Conservation (phyloP, 148 eudicot species). For the Dianthus caryophyllus region DNA sequence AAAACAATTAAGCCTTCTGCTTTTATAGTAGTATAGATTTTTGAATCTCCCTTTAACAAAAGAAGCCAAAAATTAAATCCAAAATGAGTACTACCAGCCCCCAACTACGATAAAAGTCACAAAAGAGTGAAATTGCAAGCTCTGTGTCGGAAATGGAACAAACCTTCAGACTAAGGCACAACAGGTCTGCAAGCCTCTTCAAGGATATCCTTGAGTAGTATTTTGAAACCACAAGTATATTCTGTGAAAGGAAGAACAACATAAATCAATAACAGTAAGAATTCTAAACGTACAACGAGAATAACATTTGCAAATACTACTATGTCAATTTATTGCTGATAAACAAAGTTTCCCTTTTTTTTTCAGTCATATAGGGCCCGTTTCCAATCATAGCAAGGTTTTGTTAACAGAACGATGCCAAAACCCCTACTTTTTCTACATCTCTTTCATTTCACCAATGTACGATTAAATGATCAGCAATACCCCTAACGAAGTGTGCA, state of each 20-base stretch:
- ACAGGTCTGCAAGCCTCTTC: slow-evolving; percentile 74
- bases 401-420: too few relatives aligned
- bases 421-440: too few relatives aligned
- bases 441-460: too few relatives aligned
- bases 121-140: slow-evolving; percentile 4
- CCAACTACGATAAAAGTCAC: not conserved
- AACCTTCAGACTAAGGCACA: slow-evolving; percentile 76
- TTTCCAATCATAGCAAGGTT: too few relatives aligned
- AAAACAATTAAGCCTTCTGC: too few relatives aligned
- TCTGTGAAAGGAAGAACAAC: slow-evolving; percentile 40
- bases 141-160: slow-evolving; percentile 6
- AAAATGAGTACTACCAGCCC: not conserved
- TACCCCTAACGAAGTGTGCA: too few relatives aligned
- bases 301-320: not conserved
- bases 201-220: slow-evolving; percentile 80
- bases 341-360: too few relatives aligned
- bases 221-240: slow-evolving; percentile 83
- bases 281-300: not conserved
- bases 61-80: not conserved
- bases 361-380: too few relatives aligned
- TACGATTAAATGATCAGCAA: too few relatives aligned
- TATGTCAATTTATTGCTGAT: not conserved
- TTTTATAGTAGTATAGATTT: too few relatives aligned
- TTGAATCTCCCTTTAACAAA: not conserved
- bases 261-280: not conserved